phyloP scores from a whole-genome alignment of 2,329 filamentous ascomycete species.

The Sporothrix pseudoabietina region DNA sequence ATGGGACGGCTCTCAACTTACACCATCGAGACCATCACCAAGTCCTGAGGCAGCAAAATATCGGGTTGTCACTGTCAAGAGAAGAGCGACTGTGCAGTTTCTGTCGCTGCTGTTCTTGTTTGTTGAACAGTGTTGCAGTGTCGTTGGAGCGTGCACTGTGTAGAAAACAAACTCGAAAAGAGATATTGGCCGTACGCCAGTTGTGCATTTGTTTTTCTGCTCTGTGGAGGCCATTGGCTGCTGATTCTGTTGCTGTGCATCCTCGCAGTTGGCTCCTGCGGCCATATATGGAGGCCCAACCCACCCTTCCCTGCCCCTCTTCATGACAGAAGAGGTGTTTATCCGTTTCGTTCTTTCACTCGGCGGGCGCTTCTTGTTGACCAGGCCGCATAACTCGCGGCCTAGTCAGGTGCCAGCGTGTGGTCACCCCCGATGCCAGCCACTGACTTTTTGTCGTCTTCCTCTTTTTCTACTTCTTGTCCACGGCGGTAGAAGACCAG shows the following conservation, averaged over 20 bases:
- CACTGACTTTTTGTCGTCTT: neutral
- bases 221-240: neutral
- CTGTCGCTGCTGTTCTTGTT: neutral
- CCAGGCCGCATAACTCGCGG: slow-evolving; percentile 17
- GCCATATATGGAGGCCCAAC: slow-evolving; percentile 20
- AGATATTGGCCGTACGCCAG: neutral
- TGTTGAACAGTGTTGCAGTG: neutral
- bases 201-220: slow-evolving; percentile 9
- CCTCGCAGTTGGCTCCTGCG: slow-evolving; percentile 3
- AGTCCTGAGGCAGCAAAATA: neutral
- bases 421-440: slow-evolving; percentile 16
- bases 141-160: neutral
- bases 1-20: slow-evolving; percentile 1
- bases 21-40: neutral
- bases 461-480: neutral
- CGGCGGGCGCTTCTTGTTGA: neutral
- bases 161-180: neutral
- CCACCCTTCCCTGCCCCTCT: neutral
- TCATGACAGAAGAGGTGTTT: neutral
- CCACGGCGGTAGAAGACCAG: neutral
- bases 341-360: neutral
- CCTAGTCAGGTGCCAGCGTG: neutral
- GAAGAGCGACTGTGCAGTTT: neutral
- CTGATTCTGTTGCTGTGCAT: neutral
- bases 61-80: neutral